These are phyloP conservation scores for Pichia thaimueangensis DNA, from an alignment of 805 yeast genomes.

Conservation along the genomic window DNA sequence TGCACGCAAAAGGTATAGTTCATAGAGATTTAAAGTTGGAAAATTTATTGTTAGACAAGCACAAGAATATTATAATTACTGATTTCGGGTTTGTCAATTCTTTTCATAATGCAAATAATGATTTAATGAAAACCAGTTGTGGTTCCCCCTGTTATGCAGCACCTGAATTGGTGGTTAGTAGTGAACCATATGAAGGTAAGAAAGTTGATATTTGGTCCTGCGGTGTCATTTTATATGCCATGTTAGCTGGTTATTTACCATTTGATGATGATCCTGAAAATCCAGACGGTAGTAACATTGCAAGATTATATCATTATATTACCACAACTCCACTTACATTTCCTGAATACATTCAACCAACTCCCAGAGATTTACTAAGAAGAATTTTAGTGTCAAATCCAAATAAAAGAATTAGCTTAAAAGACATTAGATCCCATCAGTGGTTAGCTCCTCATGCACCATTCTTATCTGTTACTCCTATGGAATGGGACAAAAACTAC, in stretches of 20 bases:
- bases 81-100: slow-evolving; percentile 96
- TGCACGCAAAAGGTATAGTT: slow-evolving; percentile 74
- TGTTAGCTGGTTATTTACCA: slow-evolving; percentile 95
- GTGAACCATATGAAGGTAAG: slow-evolving; percentile 81
- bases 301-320: slow-evolving; percentile 83
- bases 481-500: slow-evolving; percentile 77
- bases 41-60: slow-evolving; percentile 71
- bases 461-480: slow-evolving; percentile 76
- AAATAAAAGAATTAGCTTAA: slow-evolving; percentile 58
- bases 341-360: slow-evolving; percentile 87
- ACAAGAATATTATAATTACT: slow-evolving; percentile 77
- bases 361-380: slow-evolving; percentile 85
- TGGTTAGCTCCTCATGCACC: slow-evolving; percentile 86
- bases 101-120: slow-evolving; percentile 48
- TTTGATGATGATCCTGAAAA: slow-evolving; percentile 96
- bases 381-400: slow-evolving; percentile 85
- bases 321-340: slow-evolving; percentile 88
- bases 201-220: slow-evolving; percentile 97
- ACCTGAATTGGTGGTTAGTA: slow-evolving; percentile 88
- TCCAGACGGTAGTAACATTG: slow-evolving; percentile 93
- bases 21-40: slow-evolving; percentile 76
- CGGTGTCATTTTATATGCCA: slow-evolving; percentile 92
- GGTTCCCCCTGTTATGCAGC: slow-evolving; percentile 99
- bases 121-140: slow-evolving; percentile 88
- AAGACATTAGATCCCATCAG: slow-evolving; percentile 69